Percentiles rank a stretch among this genome's conserved stretches.
Conservation (phyloP, 2,329 filamentous ascomycete genomes). For the Xylariaceae sp. region DNA sequence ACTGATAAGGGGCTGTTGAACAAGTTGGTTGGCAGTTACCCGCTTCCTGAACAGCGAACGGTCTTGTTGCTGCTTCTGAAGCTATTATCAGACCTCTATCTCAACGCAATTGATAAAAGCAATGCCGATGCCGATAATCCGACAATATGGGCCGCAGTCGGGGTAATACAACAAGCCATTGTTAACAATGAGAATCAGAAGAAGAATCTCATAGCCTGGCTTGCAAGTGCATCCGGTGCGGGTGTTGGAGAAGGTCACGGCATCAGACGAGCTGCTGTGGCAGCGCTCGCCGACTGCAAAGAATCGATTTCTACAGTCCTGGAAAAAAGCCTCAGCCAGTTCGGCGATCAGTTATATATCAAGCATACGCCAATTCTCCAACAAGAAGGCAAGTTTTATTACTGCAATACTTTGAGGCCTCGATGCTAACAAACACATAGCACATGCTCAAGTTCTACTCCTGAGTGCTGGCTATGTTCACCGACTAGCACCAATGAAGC, state of each 20-base stretch:
- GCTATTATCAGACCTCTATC: slow-evolving; percentile 41
- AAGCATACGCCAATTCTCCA: slow-evolving; percentile 77
- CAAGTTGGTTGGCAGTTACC: slow-evolving; percentile 34
- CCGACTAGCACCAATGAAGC: slow-evolving; percentile 57
- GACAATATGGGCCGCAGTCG: slow-evolving; percentile 53
- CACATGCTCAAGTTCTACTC: slow-evolving; percentile 72
- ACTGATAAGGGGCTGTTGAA: slow-evolving; percentile 26
- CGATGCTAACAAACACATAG: slow-evolving; percentile 39
- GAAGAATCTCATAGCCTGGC: slow-evolving; percentile 57
- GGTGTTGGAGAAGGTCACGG: slow-evolving; percentile 59
- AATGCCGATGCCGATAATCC: slow-evolving; percentile 31
- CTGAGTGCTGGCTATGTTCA: slow-evolving; percentile 72
- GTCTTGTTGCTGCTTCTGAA: slow-evolving; percentile 38
- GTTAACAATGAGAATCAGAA: slow-evolving; percentile 44
- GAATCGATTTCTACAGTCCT: slow-evolving; percentile 52
- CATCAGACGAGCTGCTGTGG: slow-evolving; percentile 62
- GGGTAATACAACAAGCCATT: slow-evolving; percentile 49
- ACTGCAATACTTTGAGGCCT: background rate
- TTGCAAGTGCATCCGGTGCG: slow-evolving; percentile 58
- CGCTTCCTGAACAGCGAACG: slow-evolving; percentile 41
- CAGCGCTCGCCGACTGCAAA: slow-evolving; percentile 49
- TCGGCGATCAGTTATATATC: slow-evolving; percentile 83
- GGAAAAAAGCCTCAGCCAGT: slow-evolving; percentile 65
- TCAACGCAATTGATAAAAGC: slow-evolving; percentile 35
- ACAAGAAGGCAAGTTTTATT: slow-evolving; percentile 67